phyloP scores from a whole-genome alignment of 2,329 filamentous ascomycete genomes.

The Chaetomiaceae sp. region DNA sequence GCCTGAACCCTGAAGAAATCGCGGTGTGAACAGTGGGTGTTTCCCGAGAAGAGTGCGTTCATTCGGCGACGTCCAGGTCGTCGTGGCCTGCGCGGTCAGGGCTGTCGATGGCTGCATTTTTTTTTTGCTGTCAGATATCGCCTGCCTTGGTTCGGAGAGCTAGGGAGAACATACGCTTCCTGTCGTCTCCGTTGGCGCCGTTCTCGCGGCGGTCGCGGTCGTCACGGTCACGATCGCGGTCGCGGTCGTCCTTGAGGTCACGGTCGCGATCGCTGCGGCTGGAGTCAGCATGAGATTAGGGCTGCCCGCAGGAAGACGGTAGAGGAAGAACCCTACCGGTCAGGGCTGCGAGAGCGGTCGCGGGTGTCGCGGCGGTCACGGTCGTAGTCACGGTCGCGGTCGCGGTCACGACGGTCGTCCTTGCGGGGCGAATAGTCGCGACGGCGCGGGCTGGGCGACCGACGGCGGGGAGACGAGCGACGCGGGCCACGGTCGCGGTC shows the following conservation, averaged over 20 bases:
- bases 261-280: conserved; percentile 37
- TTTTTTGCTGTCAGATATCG: conserved; percentile 20
- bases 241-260: conserved; percentile 49
- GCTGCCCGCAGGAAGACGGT: neutral
- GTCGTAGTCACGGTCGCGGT: conserved; percentile 71
- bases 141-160: conserved; percentile 17
- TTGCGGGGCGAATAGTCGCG: conserved; percentile 84
- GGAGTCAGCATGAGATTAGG: neutral
- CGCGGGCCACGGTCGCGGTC: conserved; percentile 42
- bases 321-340: conserved; percentile 42
- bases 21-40: neutral
- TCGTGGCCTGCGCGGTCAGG: conserved; percentile 81
- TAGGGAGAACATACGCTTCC: conserved; percentile 64
- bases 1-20: conserved; percentile 13
- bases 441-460: conserved; percentile 74
- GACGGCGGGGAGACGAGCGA: conserved; percentile 56
- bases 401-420: conserved; percentile 78
- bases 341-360: conserved; percentile 71
- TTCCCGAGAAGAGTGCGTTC: conserved; percentile 22
- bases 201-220: conserved; percentile 72
- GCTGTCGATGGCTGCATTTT: conserved; percentile 64
- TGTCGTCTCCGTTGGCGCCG: conserved; percentile 78
- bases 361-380: conserved; percentile 68
- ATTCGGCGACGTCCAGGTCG: conserved; percentile 92
- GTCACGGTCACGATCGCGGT: conserved; percentile 62